Base-by-base conservation (phyloP, 2,329 filamentous ascomycete genomes). In the Aureobasidium namibiae region DNA sequence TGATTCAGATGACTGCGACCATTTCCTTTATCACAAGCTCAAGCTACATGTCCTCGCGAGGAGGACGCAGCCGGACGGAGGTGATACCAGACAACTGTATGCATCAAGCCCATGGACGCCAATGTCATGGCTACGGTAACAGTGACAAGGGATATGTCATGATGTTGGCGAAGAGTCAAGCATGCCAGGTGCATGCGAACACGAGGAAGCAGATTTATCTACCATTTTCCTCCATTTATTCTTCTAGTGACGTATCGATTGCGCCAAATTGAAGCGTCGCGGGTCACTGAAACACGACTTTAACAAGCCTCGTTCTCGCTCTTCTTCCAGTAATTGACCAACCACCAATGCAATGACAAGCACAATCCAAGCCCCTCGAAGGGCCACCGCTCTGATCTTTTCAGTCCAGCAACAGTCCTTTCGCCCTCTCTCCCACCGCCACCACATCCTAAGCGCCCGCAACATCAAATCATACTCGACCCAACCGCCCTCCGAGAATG, bases 281-380 rank as follows among this genome's bases (percentile, higher is more conserved):
- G 44, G 45, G 38, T 50, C 38, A 34, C 34, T 24, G 26, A 44
- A 26, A 21, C 56, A 29, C 50, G 18, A 34, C 29, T 26, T 53
- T 7, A n/a, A 29, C 57, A 38, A 36, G 39, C 21, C 26, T 21
- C 11, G 9, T 29, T 5, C 18, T 53, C 21, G 23, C 38, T 33
- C 29, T 41, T 41, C 16, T 21, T 8, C 1, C 23, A 53, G 49
- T 36, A 29, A 53, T 53, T 53, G 49, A 36, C 10, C 46, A 52
- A 23, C 29, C 16, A 23, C 38, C 41, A 48, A 60, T 60, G 58
- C 48, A 60, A 60, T 60, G 58, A 60, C 58, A 18, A 45, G 13
- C 49, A 21, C 21, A 4, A 39, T 33, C 2, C 29, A 24, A 24
- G 49, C 38, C 24, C 54, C 54, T 11, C 23, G 34, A 41, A 58